Conservation (phyloP, 2,329 filamentous ascomycete genomes). For the Apiospora arundinis region DNA sequence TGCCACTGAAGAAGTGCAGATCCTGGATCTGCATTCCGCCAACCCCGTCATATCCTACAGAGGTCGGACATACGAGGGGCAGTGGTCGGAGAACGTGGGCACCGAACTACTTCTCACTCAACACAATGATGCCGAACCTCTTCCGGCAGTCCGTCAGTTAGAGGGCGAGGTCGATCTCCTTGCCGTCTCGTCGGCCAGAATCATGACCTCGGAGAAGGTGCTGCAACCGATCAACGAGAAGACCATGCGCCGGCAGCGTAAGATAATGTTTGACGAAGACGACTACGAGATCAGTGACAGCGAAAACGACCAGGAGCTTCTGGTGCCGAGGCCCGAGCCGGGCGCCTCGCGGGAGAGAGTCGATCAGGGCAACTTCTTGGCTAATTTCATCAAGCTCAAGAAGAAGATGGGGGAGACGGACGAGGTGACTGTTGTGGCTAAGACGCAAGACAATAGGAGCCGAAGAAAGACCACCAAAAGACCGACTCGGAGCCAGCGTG, state of each 20-base stretch:
- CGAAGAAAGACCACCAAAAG: constrained; percentile 17
- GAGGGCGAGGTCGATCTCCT: constrained; percentile 20
- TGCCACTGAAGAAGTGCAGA: constrained; percentile 65
- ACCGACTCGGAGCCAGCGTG: neutral
- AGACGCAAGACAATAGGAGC: constrained; percentile 24
- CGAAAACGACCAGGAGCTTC: constrained; percentile 43
- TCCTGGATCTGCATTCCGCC: constrained; percentile 79
- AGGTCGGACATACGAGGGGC: constrained; percentile 77
- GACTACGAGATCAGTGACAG: constrained; percentile 30
- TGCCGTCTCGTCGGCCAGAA: constrained; percentile 21
- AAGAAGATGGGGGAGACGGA: constrained; percentile 68
- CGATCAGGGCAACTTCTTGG: constrained; percentile 59
- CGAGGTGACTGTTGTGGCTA: constrained; percentile 65
- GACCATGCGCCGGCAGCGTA: constrained; percentile 7
- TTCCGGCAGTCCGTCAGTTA: neutral
- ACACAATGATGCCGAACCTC: constrained; percentile 44
- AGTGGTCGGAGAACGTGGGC: constrained; percentile 83
- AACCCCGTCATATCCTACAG: constrained; percentile 83
- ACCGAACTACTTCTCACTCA: constrained; percentile 78
- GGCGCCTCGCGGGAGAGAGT: constrained; percentile 52
- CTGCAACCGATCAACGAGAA: constrained; percentile 11
- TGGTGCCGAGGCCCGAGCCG: constrained; percentile 54
- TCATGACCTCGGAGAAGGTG: constrained; percentile 18
- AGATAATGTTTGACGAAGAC: constrained; percentile 30
- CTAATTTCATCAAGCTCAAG: constrained; percentile 70